A percentile compares a stretch with the other conserved stretches of the same genome.
These are phyloP conservation scores for Rhododendron griersonianum DNA, from an alignment of 148 eudicot species.

Conservation along the genomic window DNA sequence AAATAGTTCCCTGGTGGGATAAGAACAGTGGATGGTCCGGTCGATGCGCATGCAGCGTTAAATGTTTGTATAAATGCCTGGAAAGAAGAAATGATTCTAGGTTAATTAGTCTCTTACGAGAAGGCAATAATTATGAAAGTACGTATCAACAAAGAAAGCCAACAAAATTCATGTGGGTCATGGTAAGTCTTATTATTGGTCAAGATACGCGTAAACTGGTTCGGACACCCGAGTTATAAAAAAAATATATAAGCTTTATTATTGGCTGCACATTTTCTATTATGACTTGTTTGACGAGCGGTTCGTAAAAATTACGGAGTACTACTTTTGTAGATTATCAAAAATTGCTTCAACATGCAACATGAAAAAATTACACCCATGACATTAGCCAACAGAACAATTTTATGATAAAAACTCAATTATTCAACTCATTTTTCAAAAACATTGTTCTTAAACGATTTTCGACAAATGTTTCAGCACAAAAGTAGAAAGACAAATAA, in stretches of 20 bases:
- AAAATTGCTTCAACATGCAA: too few relatives aligned
- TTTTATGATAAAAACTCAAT: too few relatives aligned
- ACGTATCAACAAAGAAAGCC: background rate
- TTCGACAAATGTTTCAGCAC: background rate
- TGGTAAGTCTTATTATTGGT: too few relatives aligned
- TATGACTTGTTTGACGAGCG: background rate
- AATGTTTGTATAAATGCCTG: background rate
- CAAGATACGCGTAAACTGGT: too few relatives aligned
- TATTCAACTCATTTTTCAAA: background rate
- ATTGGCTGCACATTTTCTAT: too few relatives aligned
- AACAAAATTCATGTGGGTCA: too few relatives aligned
- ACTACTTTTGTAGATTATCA: background rate
- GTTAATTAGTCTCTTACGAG: background rate
- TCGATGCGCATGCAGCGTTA: background rate
- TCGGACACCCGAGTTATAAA: too few relatives aligned
- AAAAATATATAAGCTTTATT: too few relatives aligned
- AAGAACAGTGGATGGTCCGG: slow-evolving; percentile 33
- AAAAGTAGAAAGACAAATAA: background rate
- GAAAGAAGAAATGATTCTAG: background rate
- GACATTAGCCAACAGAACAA: too few relatives aligned
- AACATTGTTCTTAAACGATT: background rate
- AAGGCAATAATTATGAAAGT: background rate
- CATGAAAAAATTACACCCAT: background rate
- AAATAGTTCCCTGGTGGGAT: slow-evolving; percentile 46
- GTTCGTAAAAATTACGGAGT: too few relatives aligned